Evolutionary conservation across 2,329 filamentous ascomycete species (phyloP).

Genomic region (Penicillium sp.): DNA sequence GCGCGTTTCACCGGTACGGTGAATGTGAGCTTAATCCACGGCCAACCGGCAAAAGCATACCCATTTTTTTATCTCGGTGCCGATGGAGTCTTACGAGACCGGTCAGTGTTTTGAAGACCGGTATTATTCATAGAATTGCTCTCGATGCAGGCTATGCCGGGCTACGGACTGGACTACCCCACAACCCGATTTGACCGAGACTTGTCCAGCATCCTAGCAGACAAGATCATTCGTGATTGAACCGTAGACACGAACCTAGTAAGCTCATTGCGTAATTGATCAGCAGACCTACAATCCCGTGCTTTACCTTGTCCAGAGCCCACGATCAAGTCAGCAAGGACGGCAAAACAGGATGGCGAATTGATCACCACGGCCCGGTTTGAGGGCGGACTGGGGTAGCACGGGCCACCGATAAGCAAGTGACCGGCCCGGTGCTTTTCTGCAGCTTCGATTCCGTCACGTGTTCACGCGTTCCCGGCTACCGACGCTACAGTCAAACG

Average conservation of each 20-base stretch:
- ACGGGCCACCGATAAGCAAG: slow-evolving; percentile 6
- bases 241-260: background rate
- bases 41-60: slow-evolving; percentile 8
- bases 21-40: slow-evolving; percentile 1
- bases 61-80: background rate
- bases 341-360: background rate
- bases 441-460: background rate
- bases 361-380: slow-evolving; percentile 13
- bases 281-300: background rate
- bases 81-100: background rate
- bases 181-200: background rate
- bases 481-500: background rate
- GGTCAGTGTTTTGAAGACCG: background rate
- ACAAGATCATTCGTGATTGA: background rate
- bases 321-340: background rate
- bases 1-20: slow-evolving; percentile 25
- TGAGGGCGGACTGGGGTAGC: background rate
- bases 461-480: background rate
- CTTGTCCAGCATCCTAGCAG: background rate
- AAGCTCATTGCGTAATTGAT: background rate
- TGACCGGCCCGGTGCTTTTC: slow-evolving; percentile 15
- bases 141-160: background rate
- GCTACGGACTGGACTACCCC: slow-evolving; percentile 3
- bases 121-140: slow-evolving; percentile 7
- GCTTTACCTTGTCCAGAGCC: background rate